These are phyloP conservation scores for Amylostereum chailletii DNA, from an alignment of 1,284 basidiomycete genomes.

Conservation along the genomic window DNA sequence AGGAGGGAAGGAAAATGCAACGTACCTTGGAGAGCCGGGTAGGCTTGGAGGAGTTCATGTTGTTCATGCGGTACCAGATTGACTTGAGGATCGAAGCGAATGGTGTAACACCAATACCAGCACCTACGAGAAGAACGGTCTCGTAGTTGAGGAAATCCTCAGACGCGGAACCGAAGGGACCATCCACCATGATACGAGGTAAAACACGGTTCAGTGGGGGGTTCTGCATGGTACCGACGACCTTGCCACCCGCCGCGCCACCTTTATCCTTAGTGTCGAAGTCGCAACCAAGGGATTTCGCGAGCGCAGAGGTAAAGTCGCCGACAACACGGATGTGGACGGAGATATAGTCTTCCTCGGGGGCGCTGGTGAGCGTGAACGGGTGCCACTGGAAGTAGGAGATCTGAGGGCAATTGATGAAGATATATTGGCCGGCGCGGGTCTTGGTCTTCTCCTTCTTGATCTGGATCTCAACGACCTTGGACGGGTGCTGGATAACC, in stretches of 20 bases:
- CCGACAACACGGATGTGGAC: slow-evolving; percentile 84
- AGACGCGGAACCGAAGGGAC: slow-evolving; percentile 77
- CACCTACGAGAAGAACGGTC: slow-evolving; percentile 77
- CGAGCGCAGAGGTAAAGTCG: slow-evolving; percentile 78
- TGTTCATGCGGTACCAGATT: slow-evolving; percentile 94
- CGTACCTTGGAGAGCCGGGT: slow-evolving; percentile 64
- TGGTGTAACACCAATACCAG: slow-evolving; percentile 89
- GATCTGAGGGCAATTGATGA: slow-evolving; percentile 78
- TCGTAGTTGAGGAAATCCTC: slow-evolving; percentile 86
- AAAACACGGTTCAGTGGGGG: slow-evolving; percentile 63
- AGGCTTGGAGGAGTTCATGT: slow-evolving; percentile 59
- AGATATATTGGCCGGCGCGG: slow-evolving; percentile 84
- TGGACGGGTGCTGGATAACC: slow-evolving; percentile 87
- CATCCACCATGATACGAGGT: slow-evolving; percentile 86
- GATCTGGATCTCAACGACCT: slow-evolving; percentile 87
- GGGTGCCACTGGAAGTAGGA: slow-evolving; percentile 94
- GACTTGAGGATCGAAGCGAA: slow-evolving; percentile 89
- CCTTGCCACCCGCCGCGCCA: slow-evolving; percentile 45
- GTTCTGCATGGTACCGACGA: slow-evolving; percentile 48
- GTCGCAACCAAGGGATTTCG: slow-evolving; percentile 77
- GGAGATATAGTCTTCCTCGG: slow-evolving; percentile 86
- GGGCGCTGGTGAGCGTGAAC: slow-evolving; percentile 84
- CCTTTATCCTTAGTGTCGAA: slow-evolving; percentile 50
- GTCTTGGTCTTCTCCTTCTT: slow-evolving; percentile 83
- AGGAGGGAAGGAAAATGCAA: background rate